Conservation (phyloP, 1,284 basidiomycete genomes). For the Pholiota adiposa region DNA sequence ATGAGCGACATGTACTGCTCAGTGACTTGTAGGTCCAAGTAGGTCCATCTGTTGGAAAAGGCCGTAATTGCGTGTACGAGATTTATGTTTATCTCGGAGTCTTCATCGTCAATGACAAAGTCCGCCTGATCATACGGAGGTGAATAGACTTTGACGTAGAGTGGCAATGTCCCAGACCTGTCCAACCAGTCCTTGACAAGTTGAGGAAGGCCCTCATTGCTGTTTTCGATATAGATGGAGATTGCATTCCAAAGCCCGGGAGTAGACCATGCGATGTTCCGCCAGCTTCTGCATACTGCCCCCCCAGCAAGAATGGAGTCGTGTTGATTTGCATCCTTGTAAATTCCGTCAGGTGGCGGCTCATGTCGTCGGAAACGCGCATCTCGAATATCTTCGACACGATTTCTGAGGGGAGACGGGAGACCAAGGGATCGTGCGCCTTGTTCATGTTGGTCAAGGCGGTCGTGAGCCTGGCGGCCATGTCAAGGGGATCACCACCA, state of each 20-base stretch:
- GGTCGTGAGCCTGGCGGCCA: not conserved
- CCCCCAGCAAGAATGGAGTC: conserved; percentile 13
- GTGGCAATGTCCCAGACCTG: not conserved
- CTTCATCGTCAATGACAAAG: no score
- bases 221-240: not conserved
- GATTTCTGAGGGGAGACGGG: conserved; percentile 7
- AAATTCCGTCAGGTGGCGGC: not conserved
- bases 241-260: conserved; percentile 14
- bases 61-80: not conserved
- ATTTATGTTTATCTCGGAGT: not conserved
- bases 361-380: not conserved
- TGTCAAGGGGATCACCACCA: no score
- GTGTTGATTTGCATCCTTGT: not conserved
- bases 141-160: not conserved
- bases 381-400: conserved; percentile 10
- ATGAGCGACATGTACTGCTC: not conserved
- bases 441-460: conserved; percentile 1
- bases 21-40: not conserved
- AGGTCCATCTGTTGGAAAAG: not conserved
- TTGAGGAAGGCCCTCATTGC: not conserved
- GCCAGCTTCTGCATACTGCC: conserved; percentile 14
- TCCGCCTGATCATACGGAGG: not conserved
- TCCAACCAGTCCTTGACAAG: not conserved
- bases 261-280: conserved; percentile 13
- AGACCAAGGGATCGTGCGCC: conserved; percentile 6